Percentiles rank a stretch among this genome's conserved stretches.
Evolutionary conservation across 2,329 filamentous ascomycete species (phyloP).

Genomic region (Sarocladium kiliense): DNA sequence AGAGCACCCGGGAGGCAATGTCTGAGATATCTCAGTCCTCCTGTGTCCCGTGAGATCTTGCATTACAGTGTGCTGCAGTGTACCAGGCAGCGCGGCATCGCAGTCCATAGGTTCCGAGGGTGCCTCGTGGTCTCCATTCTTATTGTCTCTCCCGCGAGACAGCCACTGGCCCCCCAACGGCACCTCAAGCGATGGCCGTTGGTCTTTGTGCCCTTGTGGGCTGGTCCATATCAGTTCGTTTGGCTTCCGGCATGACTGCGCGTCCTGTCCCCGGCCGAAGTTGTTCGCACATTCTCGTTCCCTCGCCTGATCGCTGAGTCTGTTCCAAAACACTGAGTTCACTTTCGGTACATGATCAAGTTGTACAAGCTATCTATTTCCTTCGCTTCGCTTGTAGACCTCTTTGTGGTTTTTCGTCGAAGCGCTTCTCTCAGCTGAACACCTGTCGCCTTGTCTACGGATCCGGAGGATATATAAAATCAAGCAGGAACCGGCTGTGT

Average conservation of each 20-base stretch:
- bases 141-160: constrained; percentile 15
- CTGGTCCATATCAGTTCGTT: neutral
- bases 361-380: constrained; percentile 21
- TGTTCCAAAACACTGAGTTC: constrained; percentile 30
- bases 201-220: constrained; percentile 3
- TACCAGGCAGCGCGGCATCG: constrained; percentile 9
- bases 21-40: constrained; percentile 24
- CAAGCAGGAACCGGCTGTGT: neutral
- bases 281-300: constrained; percentile 22
- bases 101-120: neutral
- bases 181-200: constrained; percentile 12
- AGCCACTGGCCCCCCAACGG: constrained; percentile 11
- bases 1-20: constrained; percentile 13
- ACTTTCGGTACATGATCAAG: constrained; percentile 29
- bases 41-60: constrained; percentile 24
- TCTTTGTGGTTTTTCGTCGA: neutral
- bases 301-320: constrained; percentile 22
- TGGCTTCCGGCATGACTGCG: constrained; percentile 10
- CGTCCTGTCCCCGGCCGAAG: constrained; percentile 13
- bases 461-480: neutral
- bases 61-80: constrained; percentile 15
- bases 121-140: constrained; percentile 12
- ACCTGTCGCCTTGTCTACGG: neutral
- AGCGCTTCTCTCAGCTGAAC: neutral
- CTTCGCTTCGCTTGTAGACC: constrained; percentile 18